phyloP scores from a whole-genome alignment of 495 filamentous ascomycete genomes.

The Platismatia glauca region DNA sequence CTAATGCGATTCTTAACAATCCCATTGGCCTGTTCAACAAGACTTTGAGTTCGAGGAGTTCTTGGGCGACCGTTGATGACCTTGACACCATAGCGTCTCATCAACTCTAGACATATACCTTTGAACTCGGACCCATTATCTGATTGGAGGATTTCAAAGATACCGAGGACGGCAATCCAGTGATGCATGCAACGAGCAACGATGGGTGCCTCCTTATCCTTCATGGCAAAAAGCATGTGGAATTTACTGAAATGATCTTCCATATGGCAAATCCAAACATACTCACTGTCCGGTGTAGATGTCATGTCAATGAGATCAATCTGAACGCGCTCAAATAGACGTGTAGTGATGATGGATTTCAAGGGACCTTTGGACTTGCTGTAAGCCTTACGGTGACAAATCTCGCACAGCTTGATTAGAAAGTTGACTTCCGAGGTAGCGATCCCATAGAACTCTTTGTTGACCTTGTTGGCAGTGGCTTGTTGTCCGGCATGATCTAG shows the following conservation, averaged over 20 bases:
- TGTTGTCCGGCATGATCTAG: too few species aligned
- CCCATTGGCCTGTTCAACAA: neutral
- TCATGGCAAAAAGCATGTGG: too few species aligned
- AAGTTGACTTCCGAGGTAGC: slow-evolving; percentile 1
- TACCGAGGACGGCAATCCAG: neutral
- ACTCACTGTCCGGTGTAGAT: slow-evolving; percentile 8
- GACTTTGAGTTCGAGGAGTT: neutral
- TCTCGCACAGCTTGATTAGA: slow-evolving; percentile 12
- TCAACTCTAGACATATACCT: too few species aligned
- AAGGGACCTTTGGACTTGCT: slow-evolving; percentile 8
- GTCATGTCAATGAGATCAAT: slow-evolving; percentile 23
- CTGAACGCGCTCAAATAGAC: slow-evolving; percentile 18
- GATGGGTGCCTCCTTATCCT: neutral
- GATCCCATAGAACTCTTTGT: slow-evolving; percentile 15
- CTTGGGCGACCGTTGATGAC: neutral
- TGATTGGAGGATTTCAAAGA: slow-evolving; percentile 16
- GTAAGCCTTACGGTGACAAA: slow-evolving; percentile 10
- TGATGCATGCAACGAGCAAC: slow-evolving; percentile 1
- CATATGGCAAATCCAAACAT: slow-evolving; percentile 20
- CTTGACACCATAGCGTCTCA: neutral
- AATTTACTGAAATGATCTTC: slow-evolving; percentile 21
- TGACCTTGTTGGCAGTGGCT: neutral
- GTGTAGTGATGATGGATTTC: slow-evolving; percentile 2
- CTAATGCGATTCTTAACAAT: neutral
- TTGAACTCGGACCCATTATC: too few species aligned